Percentiles rank a stretch among this genome's conserved stretches.
These are phyloP conservation scores for Patellifolia procumbens DNA, from an alignment of 179 eudicot genomes.

Conservation along the genomic window DNA sequence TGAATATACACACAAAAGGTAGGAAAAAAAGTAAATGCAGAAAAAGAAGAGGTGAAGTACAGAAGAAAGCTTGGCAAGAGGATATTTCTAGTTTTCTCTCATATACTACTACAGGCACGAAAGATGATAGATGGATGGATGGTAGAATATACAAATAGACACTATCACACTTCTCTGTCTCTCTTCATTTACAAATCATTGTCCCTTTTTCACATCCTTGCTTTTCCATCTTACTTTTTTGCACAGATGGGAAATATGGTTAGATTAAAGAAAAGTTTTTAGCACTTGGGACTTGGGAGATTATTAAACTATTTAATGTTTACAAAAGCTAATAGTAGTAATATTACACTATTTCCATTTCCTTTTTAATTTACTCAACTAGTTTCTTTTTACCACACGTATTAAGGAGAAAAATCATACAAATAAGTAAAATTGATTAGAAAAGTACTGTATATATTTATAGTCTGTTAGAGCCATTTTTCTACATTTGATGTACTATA, in stretches of 20 bases:
- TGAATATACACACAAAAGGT: constrained; percentile 39
- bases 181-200: constrained; percentile 43
- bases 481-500: no score
- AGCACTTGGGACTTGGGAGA: constrained; percentile 19
- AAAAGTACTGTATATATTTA: no score
- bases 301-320: constrained; percentile 14
- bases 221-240: constrained; percentile 35
- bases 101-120: neutral
- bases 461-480: no score
- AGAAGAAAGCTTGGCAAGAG: constrained; percentile 27
- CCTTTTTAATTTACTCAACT: no score
- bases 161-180: constrained; percentile 11
- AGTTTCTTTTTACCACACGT: no score
- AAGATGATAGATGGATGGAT: neutral
- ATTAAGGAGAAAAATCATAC: no score
- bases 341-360: no score
- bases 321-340: constrained; percentile 14
- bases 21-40: constrained; percentile 13
- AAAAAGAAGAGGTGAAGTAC: constrained; percentile 19
- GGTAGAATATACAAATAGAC: constrained; percentile 28
- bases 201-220: constrained; percentile 37
- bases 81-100: constrained; percentile 20
- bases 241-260: constrained; percentile 34
- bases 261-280: constrained; percentile 37
- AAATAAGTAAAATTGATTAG: no score